A percentile compares a stretch with the other conserved stretches of the same genome.
Conservation (phyloP, 1,139 yeast species). For the Kurtzmaniella quercitrusa region DNA sequence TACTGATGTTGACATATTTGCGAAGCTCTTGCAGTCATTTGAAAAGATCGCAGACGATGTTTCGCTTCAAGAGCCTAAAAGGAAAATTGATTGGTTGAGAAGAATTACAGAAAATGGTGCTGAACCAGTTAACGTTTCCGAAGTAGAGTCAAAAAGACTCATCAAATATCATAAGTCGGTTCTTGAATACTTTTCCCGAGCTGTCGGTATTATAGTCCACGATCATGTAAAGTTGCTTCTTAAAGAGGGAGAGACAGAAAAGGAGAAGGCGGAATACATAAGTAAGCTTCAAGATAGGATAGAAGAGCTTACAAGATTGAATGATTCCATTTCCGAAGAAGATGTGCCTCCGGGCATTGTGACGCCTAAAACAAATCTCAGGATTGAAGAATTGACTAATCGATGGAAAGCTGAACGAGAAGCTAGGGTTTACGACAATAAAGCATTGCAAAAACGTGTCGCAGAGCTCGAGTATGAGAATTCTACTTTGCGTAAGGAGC, state of each 20-base stretch:
- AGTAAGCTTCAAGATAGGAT: constrained; percentile 28
- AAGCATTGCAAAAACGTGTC: constrained; percentile 50
- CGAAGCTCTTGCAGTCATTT: constrained; percentile 43
- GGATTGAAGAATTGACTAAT: constrained; percentile 58
- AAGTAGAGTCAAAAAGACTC: constrained; percentile 4
- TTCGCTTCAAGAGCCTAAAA: constrained; percentile 54
- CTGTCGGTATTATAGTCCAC: constrained; percentile 52
- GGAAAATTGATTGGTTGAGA: constrained; percentile 41
- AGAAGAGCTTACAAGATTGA: constrained; percentile 25
- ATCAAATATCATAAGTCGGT: constrained; percentile 48
- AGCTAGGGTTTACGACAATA: constrained; percentile 56
- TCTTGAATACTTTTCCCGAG: constrained; percentile 55
- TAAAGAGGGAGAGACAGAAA: constrained; percentile 25
- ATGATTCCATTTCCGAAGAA: constrained; percentile 16
- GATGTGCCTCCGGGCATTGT: not conserved
- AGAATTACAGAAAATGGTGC: constrained; percentile 15
- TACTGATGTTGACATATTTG: constrained; percentile 36
- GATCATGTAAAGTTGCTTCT: constrained; percentile 50
- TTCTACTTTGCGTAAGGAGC: constrained; percentile 21
- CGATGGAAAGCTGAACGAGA: constrained; percentile 73
- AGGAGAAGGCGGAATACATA: constrained; percentile 20
- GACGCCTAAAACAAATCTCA: constrained; percentile 38
- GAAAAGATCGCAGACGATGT: constrained; percentile 55
- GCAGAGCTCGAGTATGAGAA: constrained; percentile 56
- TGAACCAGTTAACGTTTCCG: not conserved